Percentiles rank a stretch among this genome's conserved stretches.
These are phyloP conservation scores for Uronychia setigera DNA, from an alignment of 73 alveolate genomes.

Conservation along the genomic window DNA sequence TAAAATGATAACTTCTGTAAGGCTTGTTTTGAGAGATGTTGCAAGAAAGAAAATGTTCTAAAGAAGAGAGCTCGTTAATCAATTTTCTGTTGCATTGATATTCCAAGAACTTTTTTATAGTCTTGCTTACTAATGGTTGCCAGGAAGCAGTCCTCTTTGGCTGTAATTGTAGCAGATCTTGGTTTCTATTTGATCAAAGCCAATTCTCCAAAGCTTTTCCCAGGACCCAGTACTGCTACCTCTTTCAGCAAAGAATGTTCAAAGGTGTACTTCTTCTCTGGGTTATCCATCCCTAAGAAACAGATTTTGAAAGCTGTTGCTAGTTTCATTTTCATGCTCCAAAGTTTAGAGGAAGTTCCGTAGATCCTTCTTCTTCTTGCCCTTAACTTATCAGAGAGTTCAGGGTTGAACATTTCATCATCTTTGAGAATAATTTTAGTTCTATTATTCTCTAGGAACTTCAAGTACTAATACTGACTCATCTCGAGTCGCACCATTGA, in stretches of 20 bases:
- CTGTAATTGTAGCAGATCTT: slow-evolving; percentile 41
- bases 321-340: neutral
- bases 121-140: slow-evolving; percentile 37
- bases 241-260: neutral
- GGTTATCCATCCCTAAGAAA: neutral
- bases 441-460: neutral
- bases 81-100: neutral
- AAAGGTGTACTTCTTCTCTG: neutral
- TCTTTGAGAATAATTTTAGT: neutral
- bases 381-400: neutral
- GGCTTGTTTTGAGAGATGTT: neutral
- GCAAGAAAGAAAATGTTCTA: neutral
- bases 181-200: slow-evolving; percentile 39
- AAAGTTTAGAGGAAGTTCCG: neutral
- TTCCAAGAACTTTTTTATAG: slow-evolving; percentile 28
- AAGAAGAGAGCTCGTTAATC: neutral
- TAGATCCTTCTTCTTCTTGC: neutral
- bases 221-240: slow-evolving; percentile 30
- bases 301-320: neutral
- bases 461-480: neutral
- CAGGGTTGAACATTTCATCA: neutral
- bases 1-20: neutral
- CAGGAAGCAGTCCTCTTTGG: slow-evolving; percentile 30
- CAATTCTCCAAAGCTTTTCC: slow-evolving; percentile 48
- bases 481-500: neutral